Evolutionary conservation across 352 stramenopile genomes (phyloP), one percentile per base, ranked within the genome.

Genomic region (Globisporangium sylvaticum): DNA sequence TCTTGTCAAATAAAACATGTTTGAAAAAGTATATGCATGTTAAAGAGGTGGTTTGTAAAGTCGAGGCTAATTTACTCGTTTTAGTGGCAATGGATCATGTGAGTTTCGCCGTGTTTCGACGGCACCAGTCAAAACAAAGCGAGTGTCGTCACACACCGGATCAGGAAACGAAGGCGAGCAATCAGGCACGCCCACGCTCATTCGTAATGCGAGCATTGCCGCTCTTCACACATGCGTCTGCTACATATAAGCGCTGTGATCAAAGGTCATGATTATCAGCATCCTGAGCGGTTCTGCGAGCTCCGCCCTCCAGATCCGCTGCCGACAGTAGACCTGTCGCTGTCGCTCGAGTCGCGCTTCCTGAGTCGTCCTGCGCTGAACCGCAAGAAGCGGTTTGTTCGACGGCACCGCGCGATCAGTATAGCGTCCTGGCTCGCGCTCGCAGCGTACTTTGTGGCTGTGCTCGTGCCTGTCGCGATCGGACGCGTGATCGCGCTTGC

Each of bases 291-390:
- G 44, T n/a, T 55, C 18, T 65, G 58, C n/a, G 59, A 65, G 18
- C 27, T 65, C 3, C 42, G 12, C 4, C 59, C 59, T 32, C 24
- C 39, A 4, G 7, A n/a, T 25, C 15, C 20, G 15, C 62, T 67
- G n/a, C 53, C 53, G 18, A 61, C 20, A 29, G 4, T 67, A 15
- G 53, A 67, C 6, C 25, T 57, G 20, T 67, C 52, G 25, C 9
- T 62, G 24, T 62, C 62, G 37, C 29, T 67, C 34, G 8, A 55
- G 12, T 57, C 62, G 27, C 37, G 62, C 7, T 62, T 62, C 53
- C 37, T 67, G 8, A 57, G 53, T 24, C 14, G 37, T 15, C 1
- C 1, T 6, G 42, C 22, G 18, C 29, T 58, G 25, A 29, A 37
- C 14, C 10, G 12, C 27, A 39, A 64, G n/a, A 39, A 46, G 29